Evolutionary conservation across 306 rosid genomes (phyloP), one percentile per base, ranked within the genome.

Genomic region (Rubus idaeus): DNA sequence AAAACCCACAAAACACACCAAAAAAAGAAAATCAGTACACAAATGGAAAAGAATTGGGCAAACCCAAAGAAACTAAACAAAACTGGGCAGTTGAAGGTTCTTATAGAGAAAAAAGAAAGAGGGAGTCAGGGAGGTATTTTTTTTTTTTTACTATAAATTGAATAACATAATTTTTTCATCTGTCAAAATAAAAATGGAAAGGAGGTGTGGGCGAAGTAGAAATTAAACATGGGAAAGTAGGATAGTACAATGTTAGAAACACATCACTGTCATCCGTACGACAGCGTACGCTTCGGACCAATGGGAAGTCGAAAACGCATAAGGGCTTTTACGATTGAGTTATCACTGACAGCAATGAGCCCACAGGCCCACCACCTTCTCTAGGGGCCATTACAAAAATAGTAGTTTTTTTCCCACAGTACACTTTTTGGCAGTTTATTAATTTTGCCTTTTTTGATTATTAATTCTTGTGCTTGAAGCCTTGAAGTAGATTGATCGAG

Each of bases 201-300:
- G n/a, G n/a, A 26, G 0, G 1, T 1, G 2, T 42, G 5, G 46
- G 46, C 46, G 1, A 5, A 10, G 14, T 1, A 3, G 10, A 21
- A 18, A 16, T 10, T 63, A 64, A 71, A 81, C 75, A 52, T 1
- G 45, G 26, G 26, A 1, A 30, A 71, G 42, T 26, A 47, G 46
- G 8, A 21, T 1, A 8, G 87, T 84, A 88, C 89, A 78, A 68
- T 62, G 55, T 78, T 56, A 26, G 75, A 17, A 75, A 78, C 14
- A 70, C 79, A 56, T 86, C 84, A 55, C 69, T 75, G 10, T 81
- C 84, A 0, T 81, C 80, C 91, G 96, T 88, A 85, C 96, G 17
- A 57, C 0, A 13, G 14, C 65, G 83, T 75, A 82, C 81, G 4
- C 0, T n/a, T 12, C 30, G 23, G 0, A 5, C 91, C 93, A 90